Evolutionary conservation across 345 rosid genomes (phyloP).

Genomic region (Salix brachista): DNA sequence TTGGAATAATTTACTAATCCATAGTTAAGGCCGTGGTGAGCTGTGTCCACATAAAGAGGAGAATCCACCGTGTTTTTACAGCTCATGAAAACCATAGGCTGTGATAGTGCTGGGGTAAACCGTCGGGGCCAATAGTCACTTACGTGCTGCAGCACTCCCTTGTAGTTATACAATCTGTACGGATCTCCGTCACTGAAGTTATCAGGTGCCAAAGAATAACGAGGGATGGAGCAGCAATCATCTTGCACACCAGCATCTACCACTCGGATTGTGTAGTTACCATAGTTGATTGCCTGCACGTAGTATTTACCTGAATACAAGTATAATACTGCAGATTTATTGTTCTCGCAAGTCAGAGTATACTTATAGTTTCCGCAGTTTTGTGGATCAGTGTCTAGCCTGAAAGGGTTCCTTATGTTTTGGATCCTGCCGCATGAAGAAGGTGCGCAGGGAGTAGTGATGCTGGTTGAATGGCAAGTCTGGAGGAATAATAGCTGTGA

Average conservation of each 20-base stretch:
- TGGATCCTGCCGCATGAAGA: constrained; percentile 28
- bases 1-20: too few relatives aligned
- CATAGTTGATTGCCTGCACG: constrained; percentile 14
- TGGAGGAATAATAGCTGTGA: not conserved
- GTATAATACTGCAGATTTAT: constrained; percentile 8
- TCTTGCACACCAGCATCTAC: constrained; percentile 3
- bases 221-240: constrained; percentile 16
- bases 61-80: too few relatives aligned
- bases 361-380: not conserved
- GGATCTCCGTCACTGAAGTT: constrained; percentile 9
- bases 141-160: too few relatives aligned
- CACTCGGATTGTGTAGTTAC: constrained; percentile 3
- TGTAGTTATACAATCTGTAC: not conserved
- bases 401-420: constrained; percentile 28
- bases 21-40: too few relatives aligned
- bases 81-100: too few relatives aligned
- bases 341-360: constrained; percentile 23
- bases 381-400: constrained; percentile 11
- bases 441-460: not conserved
- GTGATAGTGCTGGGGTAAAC: too few relatives aligned
- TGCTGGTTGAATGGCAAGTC: not conserved
- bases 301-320: constrained; percentile 4
- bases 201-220: not conserved
- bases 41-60: too few relatives aligned
- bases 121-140: too few relatives aligned